Base-by-base conservation (phyloP, 768 basidiomycete genomes). In the Hypsizygus marmoreus region DNA sequence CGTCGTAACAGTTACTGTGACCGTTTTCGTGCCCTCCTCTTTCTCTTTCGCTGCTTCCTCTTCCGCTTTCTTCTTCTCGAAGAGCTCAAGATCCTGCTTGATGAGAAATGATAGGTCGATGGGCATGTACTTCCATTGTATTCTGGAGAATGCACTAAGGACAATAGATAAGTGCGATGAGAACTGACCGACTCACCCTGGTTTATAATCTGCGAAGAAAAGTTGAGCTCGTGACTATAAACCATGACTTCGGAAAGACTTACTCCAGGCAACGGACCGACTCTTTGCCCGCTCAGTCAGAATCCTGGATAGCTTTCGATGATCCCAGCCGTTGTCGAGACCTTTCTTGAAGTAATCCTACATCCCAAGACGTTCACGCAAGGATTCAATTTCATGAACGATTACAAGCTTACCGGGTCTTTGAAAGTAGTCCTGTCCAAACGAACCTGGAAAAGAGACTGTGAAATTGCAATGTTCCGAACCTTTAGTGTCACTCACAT, bases 211-310 rank as follows among this genome's bases (percentile, higher is more conserved):
- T 70, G 26, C 5, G 14, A 14, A 49, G 10, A 3, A 31, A 35
- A 9, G 26, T 23, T 28, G 13, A 47, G 19, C 29, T 17, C 37
- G 12, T 31, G 7, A 49, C 25, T 22, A n/a, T n/a, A n/a, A 38
- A 38, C 28, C 16, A 12, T 44, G 28, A 14, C 0, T n/a, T 10
- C 4, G 19, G 22, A 23, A 32, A 16, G 6, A 61, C 74, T 47
- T 54, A 78, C 77, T 79, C 4, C 67, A 59, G 10, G 71, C 76
- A 49, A 78, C 67, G 5, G 76, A 70, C 36, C 71, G 72, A 45
- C 74, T 70, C 58, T 70, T 74, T 2, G 76, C 67, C 26, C 73
- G 63, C 48, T 75, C 71, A 10, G 69, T 73, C 35, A 74, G 55
- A 17, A 74, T 58, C 33, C 69, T 62, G 5, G 72, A 70, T 23